A percentile compares a stretch with the other conserved stretches of the same genome.
phyloP scores from a whole-genome alignment of 257 asterid genomes.

The Misopates orontium region DNA sequence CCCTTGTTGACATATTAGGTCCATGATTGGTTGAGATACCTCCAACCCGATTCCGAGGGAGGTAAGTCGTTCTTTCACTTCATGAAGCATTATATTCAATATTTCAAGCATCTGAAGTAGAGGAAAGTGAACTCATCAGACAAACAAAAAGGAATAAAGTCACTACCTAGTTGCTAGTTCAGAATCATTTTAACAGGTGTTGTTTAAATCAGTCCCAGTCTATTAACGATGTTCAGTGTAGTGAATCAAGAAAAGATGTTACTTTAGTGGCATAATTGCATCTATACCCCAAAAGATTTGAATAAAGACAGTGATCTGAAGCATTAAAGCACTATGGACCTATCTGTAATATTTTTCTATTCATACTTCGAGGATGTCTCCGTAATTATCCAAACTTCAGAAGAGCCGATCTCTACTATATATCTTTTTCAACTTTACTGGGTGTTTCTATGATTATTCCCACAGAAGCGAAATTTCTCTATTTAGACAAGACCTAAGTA shows the following conservation, averaged over 20 bases:
- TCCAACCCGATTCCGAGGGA: constrained; percentile 69
- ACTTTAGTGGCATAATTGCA: constrained; percentile 3
- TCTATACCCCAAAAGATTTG: too few species aligned
- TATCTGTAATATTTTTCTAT: too few species aligned
- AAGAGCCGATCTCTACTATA: too few species aligned
- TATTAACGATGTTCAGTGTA: not conserved
- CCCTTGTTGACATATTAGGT: constrained; percentile 80
- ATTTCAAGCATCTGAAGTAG: constrained; percentile 78
- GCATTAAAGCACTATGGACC: too few species aligned
- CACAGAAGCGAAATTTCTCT: too few species aligned
- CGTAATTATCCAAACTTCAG: too few species aligned
- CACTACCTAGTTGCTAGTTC: not conserved
- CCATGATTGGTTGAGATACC: constrained; percentile 76
- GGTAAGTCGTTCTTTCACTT: constrained; percentile 71
- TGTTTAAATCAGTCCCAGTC: not conserved
- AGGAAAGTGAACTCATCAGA: not conserved
- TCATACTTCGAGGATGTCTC: too few species aligned
- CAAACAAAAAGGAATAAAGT: constrained; percentile 2
- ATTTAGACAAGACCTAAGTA: too few species aligned
- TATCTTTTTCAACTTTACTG: too few species aligned
- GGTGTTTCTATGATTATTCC: too few species aligned
- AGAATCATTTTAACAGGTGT: not conserved
- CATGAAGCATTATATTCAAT: constrained; percentile 74
- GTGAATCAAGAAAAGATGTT: constrained; percentile 21
- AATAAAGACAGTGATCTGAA: too few species aligned